A percentile compares a stretch with the other conserved stretches of the same genome.
Evolutionary conservation across 441 rosid genomes (phyloP).

Genomic region (Arabidopsis hybrid): DNA sequence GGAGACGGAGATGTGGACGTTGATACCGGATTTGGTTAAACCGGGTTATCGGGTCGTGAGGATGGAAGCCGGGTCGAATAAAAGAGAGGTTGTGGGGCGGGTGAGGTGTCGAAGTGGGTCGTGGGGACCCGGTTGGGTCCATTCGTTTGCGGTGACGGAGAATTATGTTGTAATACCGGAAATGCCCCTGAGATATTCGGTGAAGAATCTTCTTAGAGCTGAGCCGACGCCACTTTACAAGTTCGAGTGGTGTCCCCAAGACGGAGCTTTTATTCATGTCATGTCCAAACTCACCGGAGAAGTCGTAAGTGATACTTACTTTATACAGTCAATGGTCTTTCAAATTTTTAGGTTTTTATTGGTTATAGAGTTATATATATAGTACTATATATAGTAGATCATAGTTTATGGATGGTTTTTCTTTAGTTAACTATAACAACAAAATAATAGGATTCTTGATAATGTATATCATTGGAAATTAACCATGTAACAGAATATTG

Average conservation of each 20-base stretch:
- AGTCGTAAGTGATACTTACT: slow-evolving; percentile 57
- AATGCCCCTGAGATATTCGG: slow-evolving; percentile 94
- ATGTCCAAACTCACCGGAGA: slow-evolving; percentile 93
- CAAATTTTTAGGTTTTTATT: background rate
- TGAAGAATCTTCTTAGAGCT: slow-evolving; percentile 77
- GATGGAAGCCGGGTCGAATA: slow-evolving; percentile 78
- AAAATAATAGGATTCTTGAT: background rate
- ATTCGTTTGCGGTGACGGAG: slow-evolving; percentile 92
- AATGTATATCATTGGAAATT: background rate
- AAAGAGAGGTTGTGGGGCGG: slow-evolving; percentile 86
- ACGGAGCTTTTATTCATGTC: slow-evolving; percentile 77
- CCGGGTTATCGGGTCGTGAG: slow-evolving; percentile 86
- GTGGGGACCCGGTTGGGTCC: slow-evolving; percentile 93
- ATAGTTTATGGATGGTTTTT: no score
- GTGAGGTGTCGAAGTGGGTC: slow-evolving; percentile 81
- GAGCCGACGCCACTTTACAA: slow-evolving; percentile 94
- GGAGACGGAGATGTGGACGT: slow-evolving; percentile 71
- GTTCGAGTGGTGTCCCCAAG: slow-evolving; percentile 88
- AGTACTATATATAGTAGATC: no score
- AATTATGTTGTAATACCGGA: slow-evolving; percentile 86
- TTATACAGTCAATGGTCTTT: no score
- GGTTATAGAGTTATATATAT: background rate
- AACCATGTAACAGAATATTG: background rate
- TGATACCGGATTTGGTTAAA: slow-evolving; percentile 79
- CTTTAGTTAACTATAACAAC: no score